Evolutionary conservation across 257 asterid genomes (phyloP).

Genomic region (Schizonepeta tenuifolia): DNA sequence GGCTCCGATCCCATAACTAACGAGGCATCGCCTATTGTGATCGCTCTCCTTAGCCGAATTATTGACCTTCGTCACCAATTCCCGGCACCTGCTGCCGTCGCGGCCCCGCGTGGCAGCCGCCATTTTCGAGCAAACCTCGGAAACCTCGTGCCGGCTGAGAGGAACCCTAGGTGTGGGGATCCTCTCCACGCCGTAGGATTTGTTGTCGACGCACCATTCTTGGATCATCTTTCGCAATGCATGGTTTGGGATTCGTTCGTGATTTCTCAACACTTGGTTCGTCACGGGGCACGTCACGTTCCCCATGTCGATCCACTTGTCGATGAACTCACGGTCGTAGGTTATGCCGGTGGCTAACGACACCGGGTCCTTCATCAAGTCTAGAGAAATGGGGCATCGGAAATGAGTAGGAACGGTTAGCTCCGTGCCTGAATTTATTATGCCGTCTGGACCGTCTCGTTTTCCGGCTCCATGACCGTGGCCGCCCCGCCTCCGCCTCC

Average conservation of each 20-base stretch:
- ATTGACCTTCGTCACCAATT: constrained; percentile 49
- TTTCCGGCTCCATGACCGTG: constrained; percentile 19
- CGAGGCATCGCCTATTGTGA: constrained; percentile 60
- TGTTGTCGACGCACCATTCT: constrained; percentile 81
- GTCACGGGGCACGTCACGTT: constrained; percentile 59
- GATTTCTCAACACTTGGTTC: constrained; percentile 45
- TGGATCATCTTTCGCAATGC: constrained; percentile 72
- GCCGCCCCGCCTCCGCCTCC: constrained; percentile 44
- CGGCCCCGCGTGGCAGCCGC: constrained; percentile 26
- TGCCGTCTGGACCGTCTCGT: not conserved
- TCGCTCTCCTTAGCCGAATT: constrained; percentile 62
- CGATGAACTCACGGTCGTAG: constrained; percentile 63
- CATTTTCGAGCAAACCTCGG: constrained; percentile 44
- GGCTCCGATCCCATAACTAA: constrained; percentile 49
- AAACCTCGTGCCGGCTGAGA: constrained; percentile 41
- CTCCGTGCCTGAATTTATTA: constrained; percentile 28
- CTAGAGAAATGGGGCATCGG: constrained; percentile 60
- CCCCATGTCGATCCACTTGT: constrained; percentile 55
- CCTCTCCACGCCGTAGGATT: constrained; percentile 67
- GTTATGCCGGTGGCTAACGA: constrained; percentile 61
- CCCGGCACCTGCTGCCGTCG: constrained; percentile 43
- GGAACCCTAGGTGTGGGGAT: constrained; percentile 83
- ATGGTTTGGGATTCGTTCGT: constrained; percentile 68
- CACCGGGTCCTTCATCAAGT: constrained; percentile 69
- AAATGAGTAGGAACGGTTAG: constrained; percentile 47